Base-by-base conservation (phyloP, 495 filamentous ascomycete genomes). In the Xylaria telfairii region DNA sequence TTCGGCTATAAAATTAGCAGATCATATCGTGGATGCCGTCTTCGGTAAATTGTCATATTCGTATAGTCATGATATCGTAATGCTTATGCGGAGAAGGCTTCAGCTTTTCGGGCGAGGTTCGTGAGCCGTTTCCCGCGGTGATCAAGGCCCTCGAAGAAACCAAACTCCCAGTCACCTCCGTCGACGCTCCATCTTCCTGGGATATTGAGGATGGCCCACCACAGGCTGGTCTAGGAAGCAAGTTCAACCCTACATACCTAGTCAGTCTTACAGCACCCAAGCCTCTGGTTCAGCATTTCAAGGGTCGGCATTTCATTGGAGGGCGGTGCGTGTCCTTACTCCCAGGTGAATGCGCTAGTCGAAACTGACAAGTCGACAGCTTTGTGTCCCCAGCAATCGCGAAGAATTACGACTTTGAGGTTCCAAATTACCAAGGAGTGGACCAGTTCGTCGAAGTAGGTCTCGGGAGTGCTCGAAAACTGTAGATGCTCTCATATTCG, bases 181-280 rank as follows among this genome's bases (percentile, higher is more conserved):
- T 99, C 12, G 96, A 99, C 75, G 94, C 93, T 17, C 96, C 96
- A 4, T 95, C 92, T 46, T 94, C 92, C 10, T 99, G 96, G 96
- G 91, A 95, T 82, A 94, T 99, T 46, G 91, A 97, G 74, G 82
- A 80, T 3, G 96, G 96, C 0, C 95, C 95, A 24, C 94, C 95
- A 26, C 81, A 84, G 65, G 85, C 87, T 2, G 96, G 95, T 0
- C 89, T 93, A 0, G 96, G 93, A 7, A 89, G 89, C 71, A 90
- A 85, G 26, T 98, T 96, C 75, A 87, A 91, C 78, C 96, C 96
- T 30, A 80, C 84, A 53, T 88, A 89, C 57, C 79, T 99, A 71
- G 89, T 99, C 72, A 97, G 93, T 75, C 82, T 99, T 79, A 97
- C 96, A 61, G 96, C 96, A 51, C 94, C 96, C 42, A 99, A 99